phyloP scores from a whole-genome alignment of 192 early-diverging fungal species.

The Chytriomyces hyalinus region DNA sequence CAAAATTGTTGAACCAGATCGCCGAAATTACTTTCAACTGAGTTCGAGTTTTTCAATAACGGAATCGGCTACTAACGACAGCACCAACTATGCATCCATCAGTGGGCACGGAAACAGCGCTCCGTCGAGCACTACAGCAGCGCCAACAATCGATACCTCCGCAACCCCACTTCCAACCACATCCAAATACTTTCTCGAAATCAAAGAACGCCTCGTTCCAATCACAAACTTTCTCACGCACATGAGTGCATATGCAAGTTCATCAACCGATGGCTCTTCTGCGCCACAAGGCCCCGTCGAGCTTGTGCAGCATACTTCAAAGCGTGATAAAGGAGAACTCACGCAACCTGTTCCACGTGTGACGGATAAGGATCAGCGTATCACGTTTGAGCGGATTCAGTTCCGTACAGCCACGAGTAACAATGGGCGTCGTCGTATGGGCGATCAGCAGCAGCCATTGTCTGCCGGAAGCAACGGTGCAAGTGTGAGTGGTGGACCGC shows the following conservation, averaged over 20 bases:
- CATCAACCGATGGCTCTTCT: slow-evolving; percentile 48
- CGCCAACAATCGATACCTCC: too few relatives aligned
- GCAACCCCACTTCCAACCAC: too few relatives aligned
- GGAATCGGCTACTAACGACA: slow-evolving; percentile 21
- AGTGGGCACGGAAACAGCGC: slow-evolving; percentile 10
- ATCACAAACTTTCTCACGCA: slow-evolving; percentile 77
- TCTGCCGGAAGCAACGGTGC: background rate
- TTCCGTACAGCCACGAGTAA: slow-evolving; percentile 97
- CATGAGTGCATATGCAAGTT: slow-evolving; percentile 75
- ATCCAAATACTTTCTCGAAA: slow-evolving; percentile 68
- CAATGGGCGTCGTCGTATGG: slow-evolving; percentile 86
- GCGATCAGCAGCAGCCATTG: background rate
- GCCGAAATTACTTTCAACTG: slow-evolving; percentile 96
- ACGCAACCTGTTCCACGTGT: slow-evolving; percentile 55
- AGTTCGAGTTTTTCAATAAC: slow-evolving; percentile 66
- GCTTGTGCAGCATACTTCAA: slow-evolving; percentile 87
- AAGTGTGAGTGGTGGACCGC: background rate
- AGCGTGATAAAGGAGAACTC: slow-evolving; percentile 93
- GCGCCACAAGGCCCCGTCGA: slow-evolving; percentile 59
- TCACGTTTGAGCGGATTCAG: slow-evolving; percentile 86
- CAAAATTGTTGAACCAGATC: slow-evolving; percentile 46
- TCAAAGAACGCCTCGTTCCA: slow-evolving; percentile 52
- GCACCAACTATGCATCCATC: background rate
- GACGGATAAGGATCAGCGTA: slow-evolving; percentile 18
- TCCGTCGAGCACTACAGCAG: too few relatives aligned